Evolutionary conservation across 2,329 filamentous ascomycete genomes (phyloP).

Genomic region (Didymella pinodella): DNA sequence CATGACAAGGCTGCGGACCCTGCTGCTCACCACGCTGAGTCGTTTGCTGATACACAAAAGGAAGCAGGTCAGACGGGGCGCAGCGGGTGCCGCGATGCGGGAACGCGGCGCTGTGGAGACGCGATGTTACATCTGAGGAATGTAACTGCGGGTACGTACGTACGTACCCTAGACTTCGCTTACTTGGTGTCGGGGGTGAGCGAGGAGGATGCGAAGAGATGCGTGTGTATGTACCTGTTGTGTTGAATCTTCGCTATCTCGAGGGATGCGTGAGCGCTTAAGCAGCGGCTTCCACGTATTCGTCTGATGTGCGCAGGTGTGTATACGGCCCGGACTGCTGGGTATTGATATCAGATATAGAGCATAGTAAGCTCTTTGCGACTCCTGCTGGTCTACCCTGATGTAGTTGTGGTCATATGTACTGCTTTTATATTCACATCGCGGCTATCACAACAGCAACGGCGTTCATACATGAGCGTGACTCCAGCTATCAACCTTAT

Average conservation of each 20-base stretch:
- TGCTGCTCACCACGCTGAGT: background rate
- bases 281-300: background rate
- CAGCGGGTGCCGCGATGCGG: background rate
- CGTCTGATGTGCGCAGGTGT: background rate
- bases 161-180: background rate
- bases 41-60: background rate
- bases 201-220: background rate
- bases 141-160: background rate
- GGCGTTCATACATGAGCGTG: background rate
- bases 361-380: background rate
- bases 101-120: constrained; percentile 10
- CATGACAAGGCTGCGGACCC: background rate
- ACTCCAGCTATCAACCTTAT: background rate
- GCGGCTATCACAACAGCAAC: background rate
- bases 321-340: background rate
- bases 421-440: background rate
- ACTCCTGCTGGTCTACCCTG: background rate
- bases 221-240: background rate
- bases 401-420: background rate
- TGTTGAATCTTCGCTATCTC: background rate
- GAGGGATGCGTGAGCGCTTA: background rate
- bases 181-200: background rate
- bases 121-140: constrained; percentile 6
- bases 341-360: background rate
- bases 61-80: background rate